Base-by-base conservation (phyloP, 2,329 filamentous ascomycete genomes). In the Penicillium sp. region DNA sequence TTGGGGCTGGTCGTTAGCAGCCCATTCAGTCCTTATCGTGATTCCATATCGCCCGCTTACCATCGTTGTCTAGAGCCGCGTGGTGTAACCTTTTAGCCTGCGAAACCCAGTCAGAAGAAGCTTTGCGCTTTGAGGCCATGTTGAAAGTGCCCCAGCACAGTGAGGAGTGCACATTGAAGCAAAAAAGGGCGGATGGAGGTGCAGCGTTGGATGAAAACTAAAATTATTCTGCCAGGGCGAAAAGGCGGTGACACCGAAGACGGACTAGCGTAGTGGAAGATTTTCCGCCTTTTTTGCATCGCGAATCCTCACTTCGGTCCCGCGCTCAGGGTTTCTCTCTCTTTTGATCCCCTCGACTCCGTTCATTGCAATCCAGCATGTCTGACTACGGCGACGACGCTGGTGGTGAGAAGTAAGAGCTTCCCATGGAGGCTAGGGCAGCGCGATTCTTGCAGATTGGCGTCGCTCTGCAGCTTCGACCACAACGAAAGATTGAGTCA, bases 371-470 rank as follows among this genome's bases (percentile, higher is more conserved):
- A 44, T 51, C 54, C 64, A 68, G 52, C 42, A 89, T 89, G 86
- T 89, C 86, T 72, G 86, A 88, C 73, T 84, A 84, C 73, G 85
- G 83, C 61, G 82, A 85, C 64, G 81, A 86, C 60, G 81, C 82
- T 64, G 77, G 75, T 58, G 80, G 76, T 60, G 80, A 76, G 59
- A 78, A 75, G 81, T 83, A 72, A 75, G 79, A 44, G 49, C 42
- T 52, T 53, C 50, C 49, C 43, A 39, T 20, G 15, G 33, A 37
- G 33, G 33, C 33, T 37, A 37, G 33, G 20, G 32, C 42, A 9
- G 39, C 46, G 44, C 29, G 41, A 48, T 48, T 45, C 44, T 47
- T 39, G 44, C 44, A 46, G 53, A 56, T 47, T 59, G 59, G 24
- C 27, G 46, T 43, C 44, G n/a, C 42, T 40, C n/a, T 35, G 42